phyloP scores from a whole-genome alignment of 768 basidiomycete species.

The Asterophora parasitica region DNA sequence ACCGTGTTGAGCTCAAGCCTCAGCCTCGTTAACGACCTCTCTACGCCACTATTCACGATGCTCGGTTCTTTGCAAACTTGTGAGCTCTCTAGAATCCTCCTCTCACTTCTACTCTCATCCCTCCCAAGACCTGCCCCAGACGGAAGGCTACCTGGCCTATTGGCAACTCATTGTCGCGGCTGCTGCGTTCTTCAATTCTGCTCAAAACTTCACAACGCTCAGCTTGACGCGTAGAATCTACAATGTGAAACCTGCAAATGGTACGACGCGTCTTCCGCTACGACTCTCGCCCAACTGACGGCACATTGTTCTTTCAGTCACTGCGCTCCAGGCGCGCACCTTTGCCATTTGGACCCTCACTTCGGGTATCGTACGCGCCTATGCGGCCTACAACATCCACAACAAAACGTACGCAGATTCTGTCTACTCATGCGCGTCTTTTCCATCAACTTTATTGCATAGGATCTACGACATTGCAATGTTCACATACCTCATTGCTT shows the following conservation, averaged over 20 bases:
- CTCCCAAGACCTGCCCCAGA: constrained; percentile 54
- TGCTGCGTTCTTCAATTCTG: constrained; percentile 78
- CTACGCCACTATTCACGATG: constrained; percentile 1
- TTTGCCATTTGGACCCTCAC: constrained; percentile 92
- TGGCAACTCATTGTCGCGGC: constrained; percentile 85
- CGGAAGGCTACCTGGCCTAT: constrained; percentile 69
- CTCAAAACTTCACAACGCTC: constrained; percentile 77
- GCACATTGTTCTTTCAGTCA: constrained; percentile 48
- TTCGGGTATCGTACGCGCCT: constrained; percentile 75
- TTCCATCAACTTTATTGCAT: constrained; percentile 13
- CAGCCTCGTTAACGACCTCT: not conserved
- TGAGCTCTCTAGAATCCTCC: constrained; percentile 2
- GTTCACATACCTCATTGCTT: constrained; percentile 85
- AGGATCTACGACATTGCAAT: constrained; percentile 90
- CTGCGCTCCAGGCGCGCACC: constrained; percentile 79
- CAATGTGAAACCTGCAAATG: constrained; percentile 35
- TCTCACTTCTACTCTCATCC: not conserved
- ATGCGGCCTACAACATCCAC: constrained; percentile 87
- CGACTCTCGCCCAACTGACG: not conserved
- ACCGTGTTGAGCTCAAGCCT: too few relatives aligned
- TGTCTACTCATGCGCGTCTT: constrained; percentile 1
- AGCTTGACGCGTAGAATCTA: constrained; percentile 79
- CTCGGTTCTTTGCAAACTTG: constrained; percentile 8
- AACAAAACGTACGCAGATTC: constrained; percentile 61
- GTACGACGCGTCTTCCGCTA: constrained; percentile 22